phyloP scores from a whole-genome alignment of 768 basidiomycete genomes.

The Dioszegia crocea region DNA sequence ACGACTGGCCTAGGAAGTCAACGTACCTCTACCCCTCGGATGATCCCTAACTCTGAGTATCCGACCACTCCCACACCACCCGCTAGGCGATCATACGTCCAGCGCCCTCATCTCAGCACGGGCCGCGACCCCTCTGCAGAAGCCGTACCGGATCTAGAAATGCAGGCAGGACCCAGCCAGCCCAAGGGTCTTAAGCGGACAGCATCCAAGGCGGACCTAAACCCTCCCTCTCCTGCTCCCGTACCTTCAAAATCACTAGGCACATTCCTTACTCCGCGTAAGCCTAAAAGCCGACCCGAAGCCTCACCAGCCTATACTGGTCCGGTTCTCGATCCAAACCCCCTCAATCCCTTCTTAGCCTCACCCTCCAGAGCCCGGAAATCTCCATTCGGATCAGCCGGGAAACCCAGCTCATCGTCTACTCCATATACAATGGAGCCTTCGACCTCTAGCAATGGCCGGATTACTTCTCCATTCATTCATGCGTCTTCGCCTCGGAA shows the following conservation, averaged over 20 bases:
- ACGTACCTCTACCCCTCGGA: slow-evolving; percentile 31
- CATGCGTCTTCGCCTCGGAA: slow-evolving; percentile 35
- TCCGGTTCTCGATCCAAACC: slow-evolving; percentile 39
- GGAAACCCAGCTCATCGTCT: too few species aligned
- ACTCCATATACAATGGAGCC: too few species aligned
- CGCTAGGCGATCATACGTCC: slow-evolving; percentile 12
- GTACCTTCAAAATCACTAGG: slow-evolving; percentile 9
- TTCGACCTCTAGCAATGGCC: neutral
- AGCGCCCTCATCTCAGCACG: neutral
- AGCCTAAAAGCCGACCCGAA: slow-evolving; percentile 10
- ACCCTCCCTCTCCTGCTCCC: slow-evolving; percentile 3
- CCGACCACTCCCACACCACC: slow-evolving; percentile 41
- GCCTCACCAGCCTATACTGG: slow-evolving; percentile 18
- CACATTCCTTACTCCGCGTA: slow-evolving; percentile 27
- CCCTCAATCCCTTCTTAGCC: slow-evolving; percentile 33
- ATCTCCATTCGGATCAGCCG: neutral
- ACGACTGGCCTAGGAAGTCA: neutral
- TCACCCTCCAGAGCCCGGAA: slow-evolving; percentile 11
- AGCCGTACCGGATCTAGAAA: neutral
- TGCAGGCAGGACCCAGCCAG: neutral
- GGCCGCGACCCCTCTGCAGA: too few species aligned
- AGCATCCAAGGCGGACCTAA: slow-evolving; percentile 23
- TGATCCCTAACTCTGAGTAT: slow-evolving; percentile 19
- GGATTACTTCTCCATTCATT: slow-evolving; percentile 32
- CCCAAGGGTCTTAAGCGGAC: slow-evolving; percentile 22